These are phyloP conservation scores for Sporothrix inflata DNA, from an alignment of 2,329 filamentous ascomycete species.

Conservation along the genomic window DNA sequence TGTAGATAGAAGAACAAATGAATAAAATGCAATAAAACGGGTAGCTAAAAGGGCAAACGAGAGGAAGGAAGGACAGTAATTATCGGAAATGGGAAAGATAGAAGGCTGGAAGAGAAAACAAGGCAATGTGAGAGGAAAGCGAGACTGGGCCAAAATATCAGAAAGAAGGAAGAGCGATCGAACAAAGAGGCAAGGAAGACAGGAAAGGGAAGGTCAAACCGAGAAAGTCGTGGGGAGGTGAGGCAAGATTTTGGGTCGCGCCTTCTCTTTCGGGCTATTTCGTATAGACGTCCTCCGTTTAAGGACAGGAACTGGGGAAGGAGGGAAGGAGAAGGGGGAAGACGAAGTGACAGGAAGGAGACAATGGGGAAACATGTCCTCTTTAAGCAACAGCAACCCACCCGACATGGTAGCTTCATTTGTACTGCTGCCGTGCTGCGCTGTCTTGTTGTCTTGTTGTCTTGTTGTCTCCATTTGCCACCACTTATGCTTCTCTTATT, in stretches of 20 bases:
- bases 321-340: constrained; percentile 11
- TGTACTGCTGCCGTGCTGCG: neutral
- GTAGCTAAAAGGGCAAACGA: neutral
- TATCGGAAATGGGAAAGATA: neutral
- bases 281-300: constrained; percentile 22
- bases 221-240: neutral
- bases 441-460: neutral
- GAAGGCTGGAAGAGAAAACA: neutral
- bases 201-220: constrained; percentile 22
- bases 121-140: neutral
- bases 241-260: neutral
- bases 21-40: constrained; percentile 5
- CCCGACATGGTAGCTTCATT: neutral
- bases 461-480: neutral
- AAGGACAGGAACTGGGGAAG: constrained; percentile 24
- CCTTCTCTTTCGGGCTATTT: constrained; percentile 20
- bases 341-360: constrained; percentile 20
- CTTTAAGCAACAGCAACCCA: constrained; percentile 31
- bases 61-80: neutral
- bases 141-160: neutral
- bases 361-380: constrained; percentile 27
- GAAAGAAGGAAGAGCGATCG: neutral
- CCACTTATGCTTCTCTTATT: neutral
- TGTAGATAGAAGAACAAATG: neutral
- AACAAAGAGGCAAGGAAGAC: neutral